A percentile compares a stretch with the other conserved stretches of the same genome.
These are phyloP conservation scores for Boletus calvinii DNA, from an alignment of 1,284 basidiomycete genomes.

Conservation along the genomic window DNA sequence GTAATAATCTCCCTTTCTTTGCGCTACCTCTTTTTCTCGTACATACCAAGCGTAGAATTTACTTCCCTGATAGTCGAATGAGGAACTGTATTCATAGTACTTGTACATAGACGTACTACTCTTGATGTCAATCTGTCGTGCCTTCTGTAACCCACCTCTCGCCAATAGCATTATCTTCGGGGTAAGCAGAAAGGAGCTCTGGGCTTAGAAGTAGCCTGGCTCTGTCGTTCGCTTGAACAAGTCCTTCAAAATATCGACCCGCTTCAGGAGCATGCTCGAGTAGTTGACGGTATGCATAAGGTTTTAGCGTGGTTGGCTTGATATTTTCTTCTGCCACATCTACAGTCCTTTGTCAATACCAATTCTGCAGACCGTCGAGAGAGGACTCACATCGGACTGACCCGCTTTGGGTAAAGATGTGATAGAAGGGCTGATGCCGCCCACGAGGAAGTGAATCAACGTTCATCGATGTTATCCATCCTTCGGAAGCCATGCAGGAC, in stretches of 20 bases:
- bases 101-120: neutral
- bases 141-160: conserved; percentile 28
- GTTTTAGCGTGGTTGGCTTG: conserved; percentile 27
- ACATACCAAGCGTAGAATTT: neutral
- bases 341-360: conserved; percentile 16
- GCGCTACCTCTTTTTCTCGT: neutral
- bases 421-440: conserved; percentile 54
- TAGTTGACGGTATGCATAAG: conserved; percentile 24
- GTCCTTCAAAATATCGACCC: conserved; percentile 38
- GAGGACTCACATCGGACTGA: conserved; percentile 42
- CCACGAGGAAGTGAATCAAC: conserved; percentile 43
- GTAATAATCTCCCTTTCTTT: neutral
- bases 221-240: conserved; percentile 21
- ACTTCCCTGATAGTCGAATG: neutral
- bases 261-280: conserved; percentile 26
- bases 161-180: conserved; percentile 30
- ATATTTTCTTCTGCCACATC: conserved; percentile 47
- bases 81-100: neutral
- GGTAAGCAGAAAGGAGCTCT: conserved; percentile 31
- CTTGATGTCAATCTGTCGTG: conserved; percentile 7
- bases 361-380: neutral
- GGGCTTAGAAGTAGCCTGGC: conserved; percentile 30
- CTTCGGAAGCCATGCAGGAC: conserved; percentile 42
- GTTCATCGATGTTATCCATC: conserved; percentile 47
- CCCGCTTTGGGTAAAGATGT: conserved; percentile 40